phyloP scores from a whole-genome alignment of 305 asterid genomes.

The Fraxinus latifolia region DNA sequence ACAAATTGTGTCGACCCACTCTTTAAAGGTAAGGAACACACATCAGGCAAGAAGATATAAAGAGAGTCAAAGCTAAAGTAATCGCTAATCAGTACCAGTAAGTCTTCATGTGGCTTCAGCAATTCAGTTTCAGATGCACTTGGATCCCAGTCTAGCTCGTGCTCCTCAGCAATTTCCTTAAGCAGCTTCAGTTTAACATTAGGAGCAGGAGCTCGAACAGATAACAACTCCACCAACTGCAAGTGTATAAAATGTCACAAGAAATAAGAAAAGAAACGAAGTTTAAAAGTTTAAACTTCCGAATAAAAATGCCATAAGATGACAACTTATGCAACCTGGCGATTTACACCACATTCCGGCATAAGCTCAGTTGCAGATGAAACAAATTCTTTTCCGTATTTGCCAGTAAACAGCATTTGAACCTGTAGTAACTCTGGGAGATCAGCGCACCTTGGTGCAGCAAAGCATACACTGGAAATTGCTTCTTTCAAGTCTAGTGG shows the following conservation, averaged over 20 bases:
- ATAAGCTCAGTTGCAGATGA: constrained; percentile 87
- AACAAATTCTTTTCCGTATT: constrained; percentile 91
- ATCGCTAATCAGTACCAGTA: constrained; percentile 51
- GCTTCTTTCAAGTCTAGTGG: constrained; percentile 98
- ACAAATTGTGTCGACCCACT: constrained; percentile 70
- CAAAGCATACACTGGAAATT: constrained; percentile 92
- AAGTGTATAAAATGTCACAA: constrained; percentile 15
- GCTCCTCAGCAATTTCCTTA: constrained; percentile 92
- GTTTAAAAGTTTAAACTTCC: not conserved
- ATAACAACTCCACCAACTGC: constrained; percentile 83
- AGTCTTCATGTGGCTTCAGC: constrained; percentile 82
- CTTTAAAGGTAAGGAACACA: constrained; percentile 38
- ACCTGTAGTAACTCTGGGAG: constrained; percentile 77
- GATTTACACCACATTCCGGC: constrained; percentile 99
- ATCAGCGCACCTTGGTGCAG: constrained; percentile 99
- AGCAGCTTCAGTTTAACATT: constrained; percentile 84
- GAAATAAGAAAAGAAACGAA: constrained; percentile 2
- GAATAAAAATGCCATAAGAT: not conserved
- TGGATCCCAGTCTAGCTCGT: constrained; percentile 91
- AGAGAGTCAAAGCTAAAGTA: not conserved
- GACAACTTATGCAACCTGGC: constrained; percentile 55
- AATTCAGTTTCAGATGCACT: constrained; percentile 71
- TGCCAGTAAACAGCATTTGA: constrained; percentile 71
- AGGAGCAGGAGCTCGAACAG: constrained; percentile 89
- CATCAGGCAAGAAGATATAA: constrained; percentile 13